Conservation (phyloP, 441 rosid genomes). For the Hura crepitans region DNA sequence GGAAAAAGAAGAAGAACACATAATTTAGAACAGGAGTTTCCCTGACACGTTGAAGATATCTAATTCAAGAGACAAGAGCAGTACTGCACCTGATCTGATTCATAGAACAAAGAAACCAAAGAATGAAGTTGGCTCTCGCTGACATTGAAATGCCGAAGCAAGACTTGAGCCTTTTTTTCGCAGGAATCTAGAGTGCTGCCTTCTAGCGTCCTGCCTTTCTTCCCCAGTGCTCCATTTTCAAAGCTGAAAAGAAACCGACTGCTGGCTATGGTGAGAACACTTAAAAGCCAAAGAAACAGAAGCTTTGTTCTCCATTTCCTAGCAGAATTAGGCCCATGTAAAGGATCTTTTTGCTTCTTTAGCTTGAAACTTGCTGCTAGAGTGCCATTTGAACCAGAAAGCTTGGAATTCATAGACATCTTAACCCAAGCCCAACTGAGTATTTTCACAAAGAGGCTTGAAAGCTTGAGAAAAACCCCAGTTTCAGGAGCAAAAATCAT, state of each 20-base stretch:
- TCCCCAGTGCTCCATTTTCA: conserved; percentile 23
- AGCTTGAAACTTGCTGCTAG: conserved; percentile 37
- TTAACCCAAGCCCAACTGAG: conserved; percentile 37
- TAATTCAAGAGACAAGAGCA: conserved; percentile 16
- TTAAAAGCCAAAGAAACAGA: conserved; percentile 41
- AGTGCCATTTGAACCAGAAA: conserved; percentile 45
- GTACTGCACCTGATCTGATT: conserved; percentile 65
- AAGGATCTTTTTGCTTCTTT: conserved; percentile 47
- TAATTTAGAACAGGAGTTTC: not conserved
- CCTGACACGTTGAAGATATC: not conserved
- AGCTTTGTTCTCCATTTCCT: conserved; percentile 46
- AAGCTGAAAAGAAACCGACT: conserved; percentile 39
- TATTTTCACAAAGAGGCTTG: conserved; percentile 33
- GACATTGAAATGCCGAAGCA: conserved; percentile 89
- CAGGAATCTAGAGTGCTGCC: conserved; percentile 33
- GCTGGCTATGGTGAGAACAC: conserved; percentile 33
- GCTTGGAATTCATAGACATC: conserved; percentile 58
- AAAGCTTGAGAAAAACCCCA: conserved; percentile 41
- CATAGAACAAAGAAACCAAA: conserved; percentile 62
- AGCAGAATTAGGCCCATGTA: conserved; percentile 33
- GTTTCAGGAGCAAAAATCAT: conserved; percentile 47
- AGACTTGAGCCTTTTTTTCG: conserved; percentile 71
- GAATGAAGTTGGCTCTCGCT: conserved; percentile 88
- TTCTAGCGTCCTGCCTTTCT: conserved; percentile 22
- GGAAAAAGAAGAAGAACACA: too few species aligned